phyloP scores from a whole-genome alignment of 2,329 filamentous ascomycete genomes.

The Coleophoma eucalyptorum region DNA sequence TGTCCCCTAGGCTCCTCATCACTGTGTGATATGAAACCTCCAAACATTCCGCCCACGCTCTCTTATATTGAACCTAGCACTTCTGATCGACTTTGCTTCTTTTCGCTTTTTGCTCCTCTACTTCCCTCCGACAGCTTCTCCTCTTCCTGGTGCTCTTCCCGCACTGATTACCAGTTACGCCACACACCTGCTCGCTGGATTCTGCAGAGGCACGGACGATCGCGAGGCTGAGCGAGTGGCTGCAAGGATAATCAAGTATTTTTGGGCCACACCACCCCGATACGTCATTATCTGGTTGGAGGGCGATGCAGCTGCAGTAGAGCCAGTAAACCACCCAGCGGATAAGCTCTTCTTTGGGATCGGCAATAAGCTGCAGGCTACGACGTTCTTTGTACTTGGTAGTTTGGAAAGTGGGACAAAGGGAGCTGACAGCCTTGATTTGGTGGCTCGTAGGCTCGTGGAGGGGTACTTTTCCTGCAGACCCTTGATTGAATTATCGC shows the following conservation, averaged over 20 bases:
- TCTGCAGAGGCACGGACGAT: background rate
- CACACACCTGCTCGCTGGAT: too few relatives aligned
- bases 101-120: too few relatives aligned
- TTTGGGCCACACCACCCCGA: background rate
- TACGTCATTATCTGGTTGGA: slow-evolving; percentile 13
- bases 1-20: too few relatives aligned
- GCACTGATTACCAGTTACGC: too few relatives aligned
- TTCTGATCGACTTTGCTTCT: too few relatives aligned
- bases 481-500: background rate
- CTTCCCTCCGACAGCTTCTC: too few relatives aligned
- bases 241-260: slow-evolving; percentile 1
- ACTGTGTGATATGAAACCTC: too few relatives aligned
- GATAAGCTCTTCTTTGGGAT: background rate
- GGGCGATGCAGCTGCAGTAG: slow-evolving; percentile 15
- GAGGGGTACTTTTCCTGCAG: background rate
- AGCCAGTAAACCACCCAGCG: slow-evolving; percentile 1
- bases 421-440: background rate
- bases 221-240: background rate
- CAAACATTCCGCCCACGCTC: too few relatives aligned
- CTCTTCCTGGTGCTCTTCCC: too few relatives aligned
- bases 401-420: background rate
- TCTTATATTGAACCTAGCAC: too few relatives aligned
- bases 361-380: background rate
- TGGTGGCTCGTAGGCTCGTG: background rate
- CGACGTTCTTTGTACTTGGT: background rate